A percentile compares a stretch with the other conserved stretches of the same genome.
Evolutionary conservation across 495 filamentous ascomycete species (phyloP).

Genomic region (Rusavskia elegans): DNA sequence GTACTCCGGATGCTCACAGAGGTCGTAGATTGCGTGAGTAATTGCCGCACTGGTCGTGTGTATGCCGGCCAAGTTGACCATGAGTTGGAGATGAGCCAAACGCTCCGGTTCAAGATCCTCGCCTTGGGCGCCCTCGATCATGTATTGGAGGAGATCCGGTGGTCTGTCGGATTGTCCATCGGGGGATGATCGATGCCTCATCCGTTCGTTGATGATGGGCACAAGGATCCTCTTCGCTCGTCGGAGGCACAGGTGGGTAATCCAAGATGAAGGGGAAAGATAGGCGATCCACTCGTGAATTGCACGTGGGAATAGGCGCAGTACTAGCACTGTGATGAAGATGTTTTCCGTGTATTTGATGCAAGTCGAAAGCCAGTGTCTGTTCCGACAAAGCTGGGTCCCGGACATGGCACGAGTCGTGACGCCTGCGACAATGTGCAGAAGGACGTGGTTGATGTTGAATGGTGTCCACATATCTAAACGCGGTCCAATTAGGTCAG

Average conservation of each 20-base stretch:
- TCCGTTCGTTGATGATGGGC: slow-evolving; percentile 18
- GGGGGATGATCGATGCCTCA: slow-evolving; percentile 12
- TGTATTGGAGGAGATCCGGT: slow-evolving; percentile 23
- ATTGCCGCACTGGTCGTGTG: slow-evolving; percentile 27
- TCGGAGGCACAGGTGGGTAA: slow-evolving; percentile 15
- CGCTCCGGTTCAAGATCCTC: slow-evolving; percentile 10
- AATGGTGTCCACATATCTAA: slow-evolving; percentile 4
- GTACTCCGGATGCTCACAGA: slow-evolving; percentile 21
- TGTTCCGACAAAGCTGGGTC: slow-evolving; percentile 30
- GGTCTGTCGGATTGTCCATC: slow-evolving; percentile 11
- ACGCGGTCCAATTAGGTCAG: not conserved
- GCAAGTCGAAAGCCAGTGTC: slow-evolving; percentile 39
- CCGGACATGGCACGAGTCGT: slow-evolving; percentile 46
- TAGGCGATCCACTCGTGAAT: slow-evolving; percentile 22
- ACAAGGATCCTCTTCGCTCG: slow-evolving; percentile 19
- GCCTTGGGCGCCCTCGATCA: slow-evolving; percentile 15
- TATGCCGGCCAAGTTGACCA: slow-evolving; percentile 25
- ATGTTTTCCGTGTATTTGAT: slow-evolving; percentile 41
- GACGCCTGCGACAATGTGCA: slow-evolving; percentile 36
- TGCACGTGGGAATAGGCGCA: slow-evolving; percentile 23
- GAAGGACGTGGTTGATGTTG: slow-evolving; percentile 20
- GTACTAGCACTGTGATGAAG: slow-evolving; percentile 20
- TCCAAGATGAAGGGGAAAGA: slow-evolving; percentile 19
- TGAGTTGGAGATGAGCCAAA: slow-evolving; percentile 15
- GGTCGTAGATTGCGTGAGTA: slow-evolving; percentile 27